Base-by-base conservation (phyloP, 352 stramenopile genomes). In the Phytophthora sp. region DNA sequence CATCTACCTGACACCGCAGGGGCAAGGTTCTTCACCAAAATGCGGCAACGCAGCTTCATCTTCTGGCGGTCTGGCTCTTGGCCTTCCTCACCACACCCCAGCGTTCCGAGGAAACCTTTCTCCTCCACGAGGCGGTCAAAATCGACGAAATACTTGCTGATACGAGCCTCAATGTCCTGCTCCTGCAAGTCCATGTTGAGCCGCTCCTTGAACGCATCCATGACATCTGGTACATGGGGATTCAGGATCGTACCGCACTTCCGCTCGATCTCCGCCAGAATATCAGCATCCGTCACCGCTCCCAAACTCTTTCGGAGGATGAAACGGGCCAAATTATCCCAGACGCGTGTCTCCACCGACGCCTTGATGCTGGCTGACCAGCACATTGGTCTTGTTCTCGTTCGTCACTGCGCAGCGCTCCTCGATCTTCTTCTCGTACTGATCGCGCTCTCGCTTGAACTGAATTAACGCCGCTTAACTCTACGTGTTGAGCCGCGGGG, bases 41-140 rank as follows among this genome's bases (percentile, higher is more conserved):
- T 18, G 5, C 23, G 35, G 26, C 24, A 37, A 4, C 24, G 27
- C 10, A 38, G 12, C 15, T 54, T 43, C 46, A 54, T 54, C 4
- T 31, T 15, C 1, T 53, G 6, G 10, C 20, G 49, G 24, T 46
- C n/a, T 46, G 21, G 26, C 21, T 10, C 10, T 10, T 20, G 30
- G 1, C 48, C 2, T 26, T 9, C 23, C 21, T 13, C 39, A n/a
- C n/a, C 6, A 20, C 11, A 20, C 18, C 1, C 39, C 1, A 46
- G 10, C 39, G 31, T 46, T 9, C 11, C 10, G 0, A 10, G 15
- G 27, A 49, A 49, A 6, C 24, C 42, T 27, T n/a, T 24, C 20
- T 55, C 48, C n/a, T 55, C 48, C 2, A 55, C 35, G 9, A 55
- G 5, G 5, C n/a, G 32, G 24, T 55, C 31, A 26, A 44, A 38